Evolutionary conservation across 306 rosid genomes (phyloP).

Genomic region (Quercus mongolica): DNA sequence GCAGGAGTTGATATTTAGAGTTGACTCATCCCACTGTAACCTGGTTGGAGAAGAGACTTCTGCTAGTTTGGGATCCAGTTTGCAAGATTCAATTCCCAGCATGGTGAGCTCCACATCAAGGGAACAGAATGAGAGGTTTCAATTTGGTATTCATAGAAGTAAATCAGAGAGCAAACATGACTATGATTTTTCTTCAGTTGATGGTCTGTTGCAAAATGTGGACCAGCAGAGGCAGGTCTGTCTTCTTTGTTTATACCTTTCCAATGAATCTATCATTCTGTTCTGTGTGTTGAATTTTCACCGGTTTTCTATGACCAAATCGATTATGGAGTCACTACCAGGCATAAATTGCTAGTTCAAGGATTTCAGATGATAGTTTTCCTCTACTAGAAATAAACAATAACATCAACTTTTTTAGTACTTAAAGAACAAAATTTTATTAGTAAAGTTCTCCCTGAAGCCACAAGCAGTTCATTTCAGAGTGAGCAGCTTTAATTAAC

Average conservation of each 20-base stretch:
- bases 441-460: neutral
- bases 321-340: neutral
- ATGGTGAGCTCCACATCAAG: constrained; percentile 22
- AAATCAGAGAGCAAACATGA: constrained; percentile 14
- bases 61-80: constrained; percentile 40
- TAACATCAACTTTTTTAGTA: neutral
- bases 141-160: constrained; percentile 27
- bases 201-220: constrained; percentile 23
- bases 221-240: constrained; percentile 57
- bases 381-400: constrained; percentile 2
- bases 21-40: constrained; percentile 46
- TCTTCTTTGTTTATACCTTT: constrained; percentile 18
- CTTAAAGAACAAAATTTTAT: neutral
- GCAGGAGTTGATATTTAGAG: constrained; percentile 64
- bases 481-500: neutral
- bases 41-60: constrained; percentile 37
- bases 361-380: neutral
- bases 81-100: constrained; percentile 32
- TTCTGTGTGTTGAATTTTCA: constrained; percentile 16
- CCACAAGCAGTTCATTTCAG: neutral
- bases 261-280: neutral
- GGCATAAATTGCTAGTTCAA: neutral
- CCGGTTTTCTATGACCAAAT: neutral
- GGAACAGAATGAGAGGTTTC: constrained; percentile 23
- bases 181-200: constrained; percentile 30